Base-by-base conservation (phyloP, 1,139 yeast species). In the Protomyces inundatus region DNA sequence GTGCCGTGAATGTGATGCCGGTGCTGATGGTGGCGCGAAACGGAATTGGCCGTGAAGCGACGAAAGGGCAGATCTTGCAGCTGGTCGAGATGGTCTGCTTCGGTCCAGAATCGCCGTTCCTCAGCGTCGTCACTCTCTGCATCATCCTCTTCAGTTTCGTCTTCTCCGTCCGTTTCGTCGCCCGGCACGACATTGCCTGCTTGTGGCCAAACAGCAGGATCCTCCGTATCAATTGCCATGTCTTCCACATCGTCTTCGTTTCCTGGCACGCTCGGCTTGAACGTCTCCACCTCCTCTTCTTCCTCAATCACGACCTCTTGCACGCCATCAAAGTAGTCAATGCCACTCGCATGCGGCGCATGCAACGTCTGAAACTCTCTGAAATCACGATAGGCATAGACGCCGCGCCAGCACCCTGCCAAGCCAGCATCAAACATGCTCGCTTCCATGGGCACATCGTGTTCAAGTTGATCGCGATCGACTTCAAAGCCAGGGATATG, bases 381-480 rank as follows among this genome's bases (percentile, higher is more conserved):
- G 36, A 52, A 58, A 36, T 58, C 62, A 3, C 51, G 36, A 40
- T 58, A 58, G 2, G 52, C 62, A 35, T 58, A 58, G 3, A 58
- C 46, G 16, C 62, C 62, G 9, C 34, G 42, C 54, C 54, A 58
- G 16, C 42, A 42, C 14, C 62, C 62, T 3, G 56, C 35, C 23
- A 58, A 42, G 14, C 54, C 56, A 3, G 56, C 62, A 32, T 58
- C 62, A 34, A 58, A 58, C 62, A 58, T 58, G 34, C 52, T 36
- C 6, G 52, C 14, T 4, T 30, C 42, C 56, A 52, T 58, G 34
- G 62, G 56, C 16, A 58, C 56, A 9, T 58, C 56, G 7, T 36
- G 16, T 12, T 58, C 62, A 12, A 36, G 40, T 12, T 51, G 39
- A 36, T 58, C 56, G 42, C 54, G 55, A 14, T 48, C 14, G 35